Base-by-base conservation (phyloP, 805 yeast species). In the Wickerhamomyces silvicola region DNA sequence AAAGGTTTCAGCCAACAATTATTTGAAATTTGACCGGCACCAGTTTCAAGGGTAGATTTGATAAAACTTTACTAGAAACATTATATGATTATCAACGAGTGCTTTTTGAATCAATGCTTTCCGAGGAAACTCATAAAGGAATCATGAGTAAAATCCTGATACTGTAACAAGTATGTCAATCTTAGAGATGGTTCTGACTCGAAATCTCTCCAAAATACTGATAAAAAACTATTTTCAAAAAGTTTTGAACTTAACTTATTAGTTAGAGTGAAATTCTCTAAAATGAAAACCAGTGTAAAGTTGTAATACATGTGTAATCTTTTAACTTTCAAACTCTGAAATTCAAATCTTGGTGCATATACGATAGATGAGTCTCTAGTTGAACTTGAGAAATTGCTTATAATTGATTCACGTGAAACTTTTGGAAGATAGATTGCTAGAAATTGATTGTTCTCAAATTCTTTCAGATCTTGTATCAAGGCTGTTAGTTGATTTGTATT, bases 51-150 rank as follows among this genome's bases (percentile, higher is more conserved):
- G n/a, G n/a, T n/a, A n/a, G n/a, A n/a, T n/a, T n/a, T n/a, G n/a
- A n/a, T n/a, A n/a, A n/a, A n/a, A n/a, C n/a, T n/a, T n/a, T n/a
- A n/a, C n/a, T n/a, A n/a, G n/a, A n/a, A n/a, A n/a, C n/a, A n/a
- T n/a, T n/a, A n/a, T n/a, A n/a, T n/a, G n/a, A n/a, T n/a, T n/a
- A n/a, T n/a, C n/a, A n/a, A n/a, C n/a, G n/a, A n/a, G n/a, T n/a
- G n/a, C n/a, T n/a, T n/a, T n/a, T n/a, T n/a, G n/a, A n/a, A n/a
- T n/a, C n/a, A n/a, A n/a, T n/a, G n/a, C n/a, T n/a, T n/a, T n/a
- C n/a, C n/a, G n/a, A 47, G 21, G 30, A 46, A 48, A 15, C 30
- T 31, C 45, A 44, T 39, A 32, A 42, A 48, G 14, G 44, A 41
- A 22, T 48, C 53, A 13, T 26, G 24, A 8, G 24, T 10, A 24